phyloP scores from a whole-genome alignment of 2,329 filamentous ascomycete species.

The Beauveria bassiana region DNA sequence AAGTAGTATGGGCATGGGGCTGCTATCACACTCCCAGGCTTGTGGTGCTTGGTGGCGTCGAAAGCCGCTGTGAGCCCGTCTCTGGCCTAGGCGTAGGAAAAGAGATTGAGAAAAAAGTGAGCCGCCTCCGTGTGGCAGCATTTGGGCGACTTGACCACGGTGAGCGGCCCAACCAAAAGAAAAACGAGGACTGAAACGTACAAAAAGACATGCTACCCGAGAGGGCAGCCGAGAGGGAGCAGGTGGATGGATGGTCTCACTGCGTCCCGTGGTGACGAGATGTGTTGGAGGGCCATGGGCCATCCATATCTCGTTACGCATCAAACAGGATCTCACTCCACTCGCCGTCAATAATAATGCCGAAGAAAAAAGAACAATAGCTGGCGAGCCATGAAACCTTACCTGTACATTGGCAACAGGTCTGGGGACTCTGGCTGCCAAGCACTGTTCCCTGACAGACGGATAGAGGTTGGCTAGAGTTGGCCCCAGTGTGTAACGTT shows the following conservation, averaged over 20 bases:
- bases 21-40: too few relatives aligned
- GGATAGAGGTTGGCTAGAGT: not conserved
- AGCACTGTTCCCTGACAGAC: not conserved
- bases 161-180: slow-evolving; percentile 2
- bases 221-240: not conserved
- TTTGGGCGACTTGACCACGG: not conserved
- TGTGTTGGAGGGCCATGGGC: not conserved
- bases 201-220: slow-evolving; percentile 1
- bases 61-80: not conserved
- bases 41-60: not conserved
- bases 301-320: not conserved
- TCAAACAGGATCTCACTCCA: not conserved
- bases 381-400: not conserved
- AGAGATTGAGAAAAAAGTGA: not conserved
- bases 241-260: not conserved
- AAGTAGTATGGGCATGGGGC: too few relatives aligned
- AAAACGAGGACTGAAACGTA: not conserved
- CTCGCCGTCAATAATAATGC: not conserved
- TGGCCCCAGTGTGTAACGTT: not conserved
- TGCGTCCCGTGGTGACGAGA: not conserved
- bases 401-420: not conserved
- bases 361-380: not conserved
- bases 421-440: not conserved
- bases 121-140: not conserved
- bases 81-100: not conserved